Conservation (phyloP, 345 rosid species). For the Lenwebbia sp. region DNA sequence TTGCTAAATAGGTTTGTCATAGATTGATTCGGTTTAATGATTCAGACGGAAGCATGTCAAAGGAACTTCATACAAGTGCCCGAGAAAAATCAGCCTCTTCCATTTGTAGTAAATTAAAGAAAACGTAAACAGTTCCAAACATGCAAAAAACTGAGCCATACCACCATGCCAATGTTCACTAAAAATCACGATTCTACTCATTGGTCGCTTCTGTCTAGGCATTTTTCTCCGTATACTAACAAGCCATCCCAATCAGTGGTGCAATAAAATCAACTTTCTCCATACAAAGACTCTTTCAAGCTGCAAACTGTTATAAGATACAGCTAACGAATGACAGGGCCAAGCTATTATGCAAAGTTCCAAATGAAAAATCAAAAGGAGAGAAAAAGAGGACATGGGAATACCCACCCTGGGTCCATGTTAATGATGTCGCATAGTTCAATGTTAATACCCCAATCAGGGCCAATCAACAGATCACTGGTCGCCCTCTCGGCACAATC, state of each 20-base stretch:
- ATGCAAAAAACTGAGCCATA: neutral
- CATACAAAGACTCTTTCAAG: neutral
- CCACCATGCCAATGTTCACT: neutral
- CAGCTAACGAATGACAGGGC: neutral
- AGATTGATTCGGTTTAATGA: neutral
- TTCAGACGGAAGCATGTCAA: neutral
- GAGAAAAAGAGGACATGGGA: neutral
- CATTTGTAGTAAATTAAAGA: neutral
- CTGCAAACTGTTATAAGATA: neutral
- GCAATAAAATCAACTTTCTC: neutral
- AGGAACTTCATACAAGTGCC: neutral
- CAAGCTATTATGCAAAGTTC: neutral
- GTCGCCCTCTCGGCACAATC: conserved; percentile 98
- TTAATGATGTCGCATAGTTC: conserved; percentile 88
- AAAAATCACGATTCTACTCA: neutral
- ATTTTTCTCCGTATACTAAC: neutral
- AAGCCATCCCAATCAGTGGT: neutral
- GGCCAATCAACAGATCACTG: conserved; percentile 77
- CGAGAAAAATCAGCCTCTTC: neutral
- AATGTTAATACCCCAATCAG: conserved; percentile 94
- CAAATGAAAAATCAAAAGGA: neutral
- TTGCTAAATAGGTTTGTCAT: neutral
- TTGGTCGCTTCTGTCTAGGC: neutral
- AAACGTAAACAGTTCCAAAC: neutral
- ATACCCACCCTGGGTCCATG: conserved; percentile 74